Percentiles rank a stretch among this genome's conserved stretches.
Evolutionary conservation across 495 filamentous ascomycete genomes (phyloP).

Genomic region (Cryomyces minteri): DNA sequence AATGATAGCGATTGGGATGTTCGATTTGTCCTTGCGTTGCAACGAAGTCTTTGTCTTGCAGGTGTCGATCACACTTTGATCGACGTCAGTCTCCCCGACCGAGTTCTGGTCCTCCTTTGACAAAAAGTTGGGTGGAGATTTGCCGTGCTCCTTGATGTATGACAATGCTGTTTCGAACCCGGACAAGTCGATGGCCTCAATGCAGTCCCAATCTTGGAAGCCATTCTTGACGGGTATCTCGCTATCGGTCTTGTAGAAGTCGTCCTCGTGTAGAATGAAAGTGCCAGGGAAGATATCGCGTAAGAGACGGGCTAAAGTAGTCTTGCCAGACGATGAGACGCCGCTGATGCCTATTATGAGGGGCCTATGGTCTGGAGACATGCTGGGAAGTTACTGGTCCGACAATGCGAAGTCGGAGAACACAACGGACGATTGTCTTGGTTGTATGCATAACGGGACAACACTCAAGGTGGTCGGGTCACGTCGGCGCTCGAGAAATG

Average conservation of each 20-base stretch:
- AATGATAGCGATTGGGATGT: conserved; percentile 32
- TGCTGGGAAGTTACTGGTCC: too few species aligned
- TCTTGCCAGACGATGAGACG: conserved; percentile 23
- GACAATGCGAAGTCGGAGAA: too few species aligned
- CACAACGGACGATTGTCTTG: too few species aligned
- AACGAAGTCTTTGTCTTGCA: conserved; percentile 2
- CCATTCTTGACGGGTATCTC: conserved; percentile 37
- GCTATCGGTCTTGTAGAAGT: conserved; percentile 72
- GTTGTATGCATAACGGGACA: too few species aligned
- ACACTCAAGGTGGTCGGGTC: too few species aligned
- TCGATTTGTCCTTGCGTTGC: conserved; percentile 3
- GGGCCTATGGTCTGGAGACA: conserved; percentile 1
- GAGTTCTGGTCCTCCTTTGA: conserved; percentile 68
- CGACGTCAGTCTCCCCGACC: conserved; percentile 29
- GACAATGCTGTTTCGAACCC: conserved; percentile 39
- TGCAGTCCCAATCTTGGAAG: conserved; percentile 76
- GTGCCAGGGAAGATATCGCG: conserved; percentile 25
- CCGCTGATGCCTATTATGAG: conserved; percentile 13
- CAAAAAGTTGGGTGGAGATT: conserved; percentile 39
- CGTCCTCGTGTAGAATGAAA: conserved; percentile 81
- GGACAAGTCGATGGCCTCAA: conserved; percentile 47
- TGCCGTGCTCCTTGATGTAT: conserved; percentile 46
- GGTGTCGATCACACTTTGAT: conserved; percentile 7
- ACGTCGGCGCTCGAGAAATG: too few species aligned
- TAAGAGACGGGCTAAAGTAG: conserved; percentile 23